These are phyloP conservation scores for Corinectria fuckeliana DNA, from an alignment of 2,329 filamentous ascomycete species.

Conservation along the genomic window DNA sequence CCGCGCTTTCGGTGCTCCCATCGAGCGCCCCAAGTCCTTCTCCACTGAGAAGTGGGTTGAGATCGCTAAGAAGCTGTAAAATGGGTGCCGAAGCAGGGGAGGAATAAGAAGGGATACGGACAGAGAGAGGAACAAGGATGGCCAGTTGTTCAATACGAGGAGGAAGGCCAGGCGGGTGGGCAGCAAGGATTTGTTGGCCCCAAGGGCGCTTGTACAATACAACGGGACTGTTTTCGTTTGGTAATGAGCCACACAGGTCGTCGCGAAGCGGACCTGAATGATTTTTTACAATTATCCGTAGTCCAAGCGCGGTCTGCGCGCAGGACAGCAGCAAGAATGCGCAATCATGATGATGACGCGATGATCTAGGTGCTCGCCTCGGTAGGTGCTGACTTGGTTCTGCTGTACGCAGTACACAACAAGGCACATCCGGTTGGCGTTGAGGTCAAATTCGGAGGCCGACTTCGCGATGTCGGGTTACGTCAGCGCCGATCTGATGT, in stretches of 20 bases:
- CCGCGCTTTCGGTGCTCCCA: constrained; percentile 94
- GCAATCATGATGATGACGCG: neutral
- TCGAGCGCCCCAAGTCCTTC: constrained; percentile 99
- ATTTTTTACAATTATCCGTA: constrained; percentile 33
- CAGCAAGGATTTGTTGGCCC: constrained; percentile 30
- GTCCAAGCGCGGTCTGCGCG: neutral
- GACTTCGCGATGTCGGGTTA: constrained; percentile 4
- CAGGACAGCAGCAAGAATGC: neutral
- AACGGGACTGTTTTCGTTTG: constrained; percentile 38
- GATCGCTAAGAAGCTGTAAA: constrained; percentile 90
- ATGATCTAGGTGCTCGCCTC: neutral
- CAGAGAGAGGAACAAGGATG: constrained; percentile 19
- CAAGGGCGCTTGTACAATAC: constrained; percentile 40
- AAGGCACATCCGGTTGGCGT: too few relatives aligned
- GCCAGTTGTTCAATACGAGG: constrained; percentile 26
- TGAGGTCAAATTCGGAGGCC: neutral
- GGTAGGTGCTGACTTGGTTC: neutral
- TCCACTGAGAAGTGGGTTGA: constrained; percentile 96
- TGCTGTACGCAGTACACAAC: too few relatives aligned
- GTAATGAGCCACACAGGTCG: constrained; percentile 37
- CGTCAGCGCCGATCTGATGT: constrained; percentile 9
- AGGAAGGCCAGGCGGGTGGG: constrained; percentile 26
- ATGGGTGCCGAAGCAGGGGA: neutral
- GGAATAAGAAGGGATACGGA: constrained; percentile 17
- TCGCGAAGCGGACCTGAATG: constrained; percentile 33